phyloP scores from a whole-genome alignment of 2,329 filamentous ascomycete genomes.

The Botrytis deweyae region DNA sequence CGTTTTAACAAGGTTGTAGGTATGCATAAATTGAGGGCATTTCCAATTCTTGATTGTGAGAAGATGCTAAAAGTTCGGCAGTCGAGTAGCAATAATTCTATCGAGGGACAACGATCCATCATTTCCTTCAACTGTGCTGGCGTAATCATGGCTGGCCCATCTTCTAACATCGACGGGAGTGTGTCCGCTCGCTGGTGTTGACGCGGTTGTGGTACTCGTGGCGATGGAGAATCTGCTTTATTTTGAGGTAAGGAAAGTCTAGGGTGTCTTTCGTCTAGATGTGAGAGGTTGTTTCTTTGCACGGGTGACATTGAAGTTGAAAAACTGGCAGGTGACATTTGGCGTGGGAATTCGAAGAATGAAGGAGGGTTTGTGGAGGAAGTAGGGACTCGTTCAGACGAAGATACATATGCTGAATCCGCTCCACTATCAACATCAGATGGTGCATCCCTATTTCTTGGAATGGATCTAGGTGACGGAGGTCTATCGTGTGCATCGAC shows the following conservation, averaged over 20 bases:
- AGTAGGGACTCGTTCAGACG: conserved; percentile 43
- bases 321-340: conserved; percentile 48
- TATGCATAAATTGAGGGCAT: conserved; percentile 90
- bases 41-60: conserved; percentile 68
- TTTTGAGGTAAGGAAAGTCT: conserved; percentile 55
- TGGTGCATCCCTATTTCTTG: conserved; percentile 25
- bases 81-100: conserved; percentile 67
- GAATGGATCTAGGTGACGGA: conserved; percentile 30
- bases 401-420: conserved; percentile 55
- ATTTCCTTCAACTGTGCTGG: conserved; percentile 56
- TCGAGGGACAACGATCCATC: conserved; percentile 45
- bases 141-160: conserved; percentile 52
- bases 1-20: conserved; percentile 91
- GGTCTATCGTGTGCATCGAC: conserved; percentile 29
- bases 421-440: conserved; percentile 46
- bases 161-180: conserved; percentile 51
- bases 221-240: conserved; percentile 45
- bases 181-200: conserved; percentile 49
- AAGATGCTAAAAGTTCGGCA: conserved; percentile 85
- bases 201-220: conserved; percentile 32
- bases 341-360: conserved; percentile 46
- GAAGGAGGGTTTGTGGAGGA: conserved; percentile 31
- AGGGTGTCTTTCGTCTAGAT: conserved; percentile 51
- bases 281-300: conserved; percentile 33
- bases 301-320: conserved; percentile 36